Evolutionary conservation across 805 yeast genomes (phyloP), one percentile per base, ranked within the genome.

Genomic region (Teunomyces lycoperdinae): DNA sequence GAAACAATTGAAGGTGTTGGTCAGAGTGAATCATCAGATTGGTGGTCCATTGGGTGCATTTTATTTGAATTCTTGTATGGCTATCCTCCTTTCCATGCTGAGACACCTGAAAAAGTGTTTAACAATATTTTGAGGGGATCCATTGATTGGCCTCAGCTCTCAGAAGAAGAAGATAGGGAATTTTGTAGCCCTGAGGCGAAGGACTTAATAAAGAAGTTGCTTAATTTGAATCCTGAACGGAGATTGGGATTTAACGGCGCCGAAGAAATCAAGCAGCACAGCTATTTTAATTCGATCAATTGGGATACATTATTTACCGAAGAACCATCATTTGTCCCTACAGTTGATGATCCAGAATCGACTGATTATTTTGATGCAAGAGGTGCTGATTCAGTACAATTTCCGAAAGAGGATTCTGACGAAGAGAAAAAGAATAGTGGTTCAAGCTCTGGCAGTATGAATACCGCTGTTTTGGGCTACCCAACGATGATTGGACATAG

Each of bases 11-110:
- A 78, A 36, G 98, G 97, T 34, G 74, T 77, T 1, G 85, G 87
- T 0, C 97, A 92, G 62, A 87, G 84, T 51, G 90, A 83, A 53
- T 79, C 84, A 52, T 83, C 92, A n/a, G 97, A 91, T 69, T 91
- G 99, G 99, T 94, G 99, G 99, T 89, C 98, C 2, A 80, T 92
- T 30, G 99, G 99, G 0, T 92, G 98, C 65, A 89, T 94, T 9
- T 67, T 92, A 48, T 94, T 92, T 71, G 99, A 94, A 67, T 85
- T 94, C 61, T 61, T 89, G 35, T 87, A 85, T 63, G 99, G 99
- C 0, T 87, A 82, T 62, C 97, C 99, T 1, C 99, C 99, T 2
- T 94, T 94, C 65, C 94, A 88, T 63, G 96, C 87, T 1, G 72
- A 73, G 4, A 77, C 89, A 1, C 94, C 97, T 0, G 87, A 85